Evolutionary conservation across 208 protist species (phyloP).

Genomic region (Trypanosoma platydactyli): DNA sequence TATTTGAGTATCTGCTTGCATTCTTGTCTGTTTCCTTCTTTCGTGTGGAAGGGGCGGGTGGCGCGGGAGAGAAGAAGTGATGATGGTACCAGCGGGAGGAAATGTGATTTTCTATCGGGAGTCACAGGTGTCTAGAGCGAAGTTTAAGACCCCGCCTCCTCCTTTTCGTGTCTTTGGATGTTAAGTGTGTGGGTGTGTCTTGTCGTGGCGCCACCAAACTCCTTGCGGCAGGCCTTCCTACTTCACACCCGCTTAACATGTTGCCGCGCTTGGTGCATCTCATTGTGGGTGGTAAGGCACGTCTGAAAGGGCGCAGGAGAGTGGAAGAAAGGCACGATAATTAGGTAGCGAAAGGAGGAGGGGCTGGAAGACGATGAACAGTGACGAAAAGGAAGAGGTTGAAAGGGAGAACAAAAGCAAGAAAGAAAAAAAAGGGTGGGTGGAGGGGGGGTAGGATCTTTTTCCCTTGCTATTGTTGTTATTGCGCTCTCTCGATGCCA

Average conservation of each 20-base stretch:
- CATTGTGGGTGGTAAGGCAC: too few relatives aligned
- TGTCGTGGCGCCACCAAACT: neutral
- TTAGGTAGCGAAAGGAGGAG: neutral
- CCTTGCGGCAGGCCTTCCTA: too few relatives aligned
- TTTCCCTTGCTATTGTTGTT: neutral
- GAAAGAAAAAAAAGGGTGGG: constrained; percentile 1
- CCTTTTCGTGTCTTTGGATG: neutral
- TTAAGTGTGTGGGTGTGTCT: neutral
- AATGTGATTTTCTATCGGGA: too few relatives aligned
- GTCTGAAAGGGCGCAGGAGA: too few relatives aligned
- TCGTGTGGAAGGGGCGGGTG: too few relatives aligned
- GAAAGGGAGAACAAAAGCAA: neutral
- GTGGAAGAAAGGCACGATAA: neutral
- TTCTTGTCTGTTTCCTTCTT: too few relatives aligned
- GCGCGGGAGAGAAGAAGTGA: too few relatives aligned
- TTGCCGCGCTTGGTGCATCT: too few relatives aligned
- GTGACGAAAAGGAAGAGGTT: neutral
- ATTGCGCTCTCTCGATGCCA: neutral
- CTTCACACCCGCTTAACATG: too few relatives aligned
- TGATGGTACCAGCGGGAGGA: too few relatives aligned
- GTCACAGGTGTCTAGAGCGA: neutral
- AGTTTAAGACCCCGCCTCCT: neutral
- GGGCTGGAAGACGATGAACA: neutral
- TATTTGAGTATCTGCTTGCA: too few relatives aligned
- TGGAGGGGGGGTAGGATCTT: neutral